Evolutionary conservation across 148 eudicot species (phyloP).

Genomic region (Cornus controversa): DNA sequence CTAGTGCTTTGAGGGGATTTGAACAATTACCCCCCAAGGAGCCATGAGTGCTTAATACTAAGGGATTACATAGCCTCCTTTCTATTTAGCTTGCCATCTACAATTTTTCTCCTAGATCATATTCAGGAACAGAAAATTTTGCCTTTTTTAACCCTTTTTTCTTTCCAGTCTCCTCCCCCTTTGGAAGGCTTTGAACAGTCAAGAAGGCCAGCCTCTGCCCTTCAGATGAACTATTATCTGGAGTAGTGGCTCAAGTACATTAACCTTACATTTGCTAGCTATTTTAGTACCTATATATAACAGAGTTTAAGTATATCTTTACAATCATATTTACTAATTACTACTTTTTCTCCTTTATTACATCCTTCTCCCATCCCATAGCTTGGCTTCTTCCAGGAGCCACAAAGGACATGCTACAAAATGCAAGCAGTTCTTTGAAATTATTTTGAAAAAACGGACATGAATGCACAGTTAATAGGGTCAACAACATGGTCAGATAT

Average conservation of each 20-base stretch:
- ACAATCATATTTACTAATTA: too few relatives aligned
- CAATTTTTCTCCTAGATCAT: background rate
- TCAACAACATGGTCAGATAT: background rate
- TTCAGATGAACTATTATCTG: too few relatives aligned
- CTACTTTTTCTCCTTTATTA: background rate
- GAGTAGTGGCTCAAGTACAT: too few relatives aligned
- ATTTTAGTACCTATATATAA: too few relatives aligned
- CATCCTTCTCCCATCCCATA: background rate
- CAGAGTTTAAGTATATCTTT: too few relatives aligned
- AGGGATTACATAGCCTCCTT: background rate
- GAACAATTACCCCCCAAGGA: background rate
- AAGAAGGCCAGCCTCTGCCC: too few relatives aligned
- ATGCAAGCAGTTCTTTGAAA: background rate
- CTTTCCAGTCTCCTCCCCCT: too few relatives aligned
- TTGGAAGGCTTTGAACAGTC: too few relatives aligned
- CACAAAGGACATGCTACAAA: background rate
- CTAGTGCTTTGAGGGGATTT: background rate
- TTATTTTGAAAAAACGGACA: background rate
- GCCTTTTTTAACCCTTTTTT: too few relatives aligned
- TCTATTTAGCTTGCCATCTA: background rate
- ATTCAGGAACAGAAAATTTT: too few relatives aligned
- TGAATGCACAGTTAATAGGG: background rate
- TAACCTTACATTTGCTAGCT: too few relatives aligned
- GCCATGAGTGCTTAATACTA: background rate
- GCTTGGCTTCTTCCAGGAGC: background rate